Evolutionary conservation across 1,284 basidiomycete species (phyloP).

Genomic region (Tausonia pullulans): DNA sequence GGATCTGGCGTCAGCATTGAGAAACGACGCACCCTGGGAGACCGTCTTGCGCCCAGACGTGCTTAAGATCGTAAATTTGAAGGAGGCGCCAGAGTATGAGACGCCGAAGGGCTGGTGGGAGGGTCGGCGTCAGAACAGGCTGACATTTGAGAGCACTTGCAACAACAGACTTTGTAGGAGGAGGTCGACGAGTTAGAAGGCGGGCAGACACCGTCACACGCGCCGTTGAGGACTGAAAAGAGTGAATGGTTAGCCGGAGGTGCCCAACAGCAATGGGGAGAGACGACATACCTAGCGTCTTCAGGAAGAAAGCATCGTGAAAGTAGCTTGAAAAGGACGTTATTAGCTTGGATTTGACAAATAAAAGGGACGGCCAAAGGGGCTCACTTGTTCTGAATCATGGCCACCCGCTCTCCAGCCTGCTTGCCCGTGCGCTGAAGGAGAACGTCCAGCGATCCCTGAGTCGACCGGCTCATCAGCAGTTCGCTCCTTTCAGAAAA

Average conservation of each 20-base stretch:
- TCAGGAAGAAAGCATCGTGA: conserved; percentile 97
- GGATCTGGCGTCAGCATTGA: background rate
- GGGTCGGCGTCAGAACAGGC: background rate
- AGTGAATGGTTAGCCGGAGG: background rate
- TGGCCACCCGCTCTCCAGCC: conserved; percentile 43
- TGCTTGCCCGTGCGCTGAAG: conserved; percentile 69
- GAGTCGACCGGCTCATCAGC: background rate
- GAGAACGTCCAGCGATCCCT: conserved; percentile 89
- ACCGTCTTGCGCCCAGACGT: conserved; percentile 81
- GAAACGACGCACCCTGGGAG: conserved; percentile 54
- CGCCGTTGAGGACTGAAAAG: conserved; percentile 71
- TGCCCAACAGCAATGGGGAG: background rate
- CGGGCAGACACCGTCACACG: conserved; percentile 71
- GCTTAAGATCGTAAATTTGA: conserved; percentile 94
- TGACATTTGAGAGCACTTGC: background rate
- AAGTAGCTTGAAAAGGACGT: conserved; percentile 51
- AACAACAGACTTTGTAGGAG: conserved; percentile 44
- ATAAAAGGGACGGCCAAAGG: too few relatives aligned
- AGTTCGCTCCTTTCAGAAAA: background rate
- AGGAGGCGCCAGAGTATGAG: conserved; percentile 86
- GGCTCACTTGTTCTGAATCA: conserved; percentile 67
- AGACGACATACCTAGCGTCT: conserved; percentile 62
- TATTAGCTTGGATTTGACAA: too few relatives aligned
- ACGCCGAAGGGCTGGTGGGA: conserved; percentile 72
- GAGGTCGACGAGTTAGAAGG: conserved; percentile 22